These are phyloP conservation scores for Penicillium sp. DNA, from an alignment of 2,329 filamentous ascomycete genomes.

Conservation along the genomic window DNA sequence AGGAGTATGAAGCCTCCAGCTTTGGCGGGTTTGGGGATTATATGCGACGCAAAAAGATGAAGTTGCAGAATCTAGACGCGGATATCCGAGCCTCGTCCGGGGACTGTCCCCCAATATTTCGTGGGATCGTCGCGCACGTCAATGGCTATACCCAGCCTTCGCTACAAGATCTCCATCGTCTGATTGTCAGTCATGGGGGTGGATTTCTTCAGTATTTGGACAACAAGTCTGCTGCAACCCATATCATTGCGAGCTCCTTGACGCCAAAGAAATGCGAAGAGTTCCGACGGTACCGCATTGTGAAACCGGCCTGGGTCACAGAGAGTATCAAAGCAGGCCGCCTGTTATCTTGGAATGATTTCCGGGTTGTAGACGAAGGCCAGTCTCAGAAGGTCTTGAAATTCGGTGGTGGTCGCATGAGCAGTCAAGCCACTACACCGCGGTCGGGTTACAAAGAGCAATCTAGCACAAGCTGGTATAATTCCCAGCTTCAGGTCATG, in stretches of 20 bases:
- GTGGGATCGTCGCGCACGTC: slow-evolving; percentile 84
- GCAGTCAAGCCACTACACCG: slow-evolving; percentile 64
- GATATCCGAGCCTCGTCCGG: slow-evolving; percentile 68
- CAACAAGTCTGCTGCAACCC: slow-evolving; percentile 89
- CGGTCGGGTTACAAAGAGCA: slow-evolving; percentile 74
- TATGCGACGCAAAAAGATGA: slow-evolving; percentile 93
- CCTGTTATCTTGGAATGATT: slow-evolving; percentile 81
- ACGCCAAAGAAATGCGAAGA: slow-evolving; percentile 93
- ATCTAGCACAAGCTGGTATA: slow-evolving; percentile 79
- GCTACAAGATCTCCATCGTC: slow-evolving; percentile 78
- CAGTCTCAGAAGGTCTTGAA: slow-evolving; percentile 75
- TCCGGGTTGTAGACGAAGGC: slow-evolving; percentile 81
- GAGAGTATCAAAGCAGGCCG: slow-evolving; percentile 82
- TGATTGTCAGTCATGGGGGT: slow-evolving; percentile 91
- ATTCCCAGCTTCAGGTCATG: slow-evolving; percentile 60
- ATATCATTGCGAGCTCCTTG: slow-evolving; percentile 87
- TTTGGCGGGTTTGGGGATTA: slow-evolving; percentile 93
- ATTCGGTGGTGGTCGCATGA: slow-evolving; percentile 62
- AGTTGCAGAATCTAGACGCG: slow-evolving; percentile 90
- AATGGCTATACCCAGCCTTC: slow-evolving; percentile 96
- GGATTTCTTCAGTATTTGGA: slow-evolving; percentile 93
- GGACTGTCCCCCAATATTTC: slow-evolving; percentile 82
- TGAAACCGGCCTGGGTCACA: slow-evolving; percentile 91
- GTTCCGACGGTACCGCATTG: slow-evolving; percentile 82
- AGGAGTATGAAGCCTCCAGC: slow-evolving; percentile 83